Conservation (phyloP, 1,139 yeast species). For the Saccharomyces hybrid region DNA sequence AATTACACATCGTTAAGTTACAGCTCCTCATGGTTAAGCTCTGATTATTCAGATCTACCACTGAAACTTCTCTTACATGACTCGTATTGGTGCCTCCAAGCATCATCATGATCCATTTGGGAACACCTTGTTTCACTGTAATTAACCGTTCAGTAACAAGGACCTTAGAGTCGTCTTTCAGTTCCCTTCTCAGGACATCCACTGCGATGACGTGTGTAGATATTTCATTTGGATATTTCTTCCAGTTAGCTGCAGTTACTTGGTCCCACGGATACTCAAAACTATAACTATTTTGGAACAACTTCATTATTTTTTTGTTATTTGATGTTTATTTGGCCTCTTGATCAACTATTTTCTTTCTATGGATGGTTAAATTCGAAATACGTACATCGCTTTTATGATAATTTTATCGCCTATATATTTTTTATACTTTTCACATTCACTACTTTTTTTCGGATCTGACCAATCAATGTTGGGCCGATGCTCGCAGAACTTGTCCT, state of each 20-base stretch:
- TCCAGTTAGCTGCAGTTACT: constrained; percentile 95
- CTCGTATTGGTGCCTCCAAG: constrained; percentile 72
- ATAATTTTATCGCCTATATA: not conserved
- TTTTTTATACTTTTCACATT: not conserved
- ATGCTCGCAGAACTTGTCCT: not conserved
- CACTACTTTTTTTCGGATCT: not conserved
- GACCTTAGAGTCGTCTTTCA: constrained; percentile 48
- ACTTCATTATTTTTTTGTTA: constrained; percentile 47
- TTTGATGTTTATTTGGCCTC: not conserved
- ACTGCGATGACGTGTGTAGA: constrained; percentile 92
- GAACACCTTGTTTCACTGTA: constrained; percentile 83
- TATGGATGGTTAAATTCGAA: constrained; percentile 24
- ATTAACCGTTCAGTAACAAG: constrained; percentile 80
- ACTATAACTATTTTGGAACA: constrained; percentile 59
- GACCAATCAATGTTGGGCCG: constrained; percentile 1
- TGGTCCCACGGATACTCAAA: constrained; percentile 89
- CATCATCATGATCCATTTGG: constrained; percentile 66
- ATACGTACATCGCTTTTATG: constrained; percentile 68
- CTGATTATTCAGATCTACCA: constrained; percentile 60
- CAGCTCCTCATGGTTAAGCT: constrained; percentile 76
- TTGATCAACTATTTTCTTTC: not conserved
- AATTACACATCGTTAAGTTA: constrained; percentile 72
- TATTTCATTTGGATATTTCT: constrained; percentile 86
- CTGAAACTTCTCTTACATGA: constrained; percentile 83
- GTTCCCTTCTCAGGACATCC: constrained; percentile 69